Percentiles rank a stretch among this genome's conserved stretches.
Evolutionary conservation across 148 eudicot genomes (phyloP).

Genomic region (Drosera capensis): DNA sequence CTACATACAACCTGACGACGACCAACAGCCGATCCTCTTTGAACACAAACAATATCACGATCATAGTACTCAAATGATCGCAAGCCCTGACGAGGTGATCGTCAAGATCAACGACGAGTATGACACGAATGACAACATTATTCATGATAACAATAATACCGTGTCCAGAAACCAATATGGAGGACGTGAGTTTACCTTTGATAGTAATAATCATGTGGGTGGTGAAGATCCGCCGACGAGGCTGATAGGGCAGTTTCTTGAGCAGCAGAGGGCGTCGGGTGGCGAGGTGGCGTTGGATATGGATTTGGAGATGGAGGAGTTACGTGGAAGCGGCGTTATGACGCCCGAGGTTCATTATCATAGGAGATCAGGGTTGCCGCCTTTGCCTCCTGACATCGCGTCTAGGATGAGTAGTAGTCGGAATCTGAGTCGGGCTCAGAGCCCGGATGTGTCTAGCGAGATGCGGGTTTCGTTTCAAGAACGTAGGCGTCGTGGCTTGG

Average conservation of each 20-base stretch:
- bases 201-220: not conserved
- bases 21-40: slow-evolving; percentile 28
- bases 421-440: slow-evolving; percentile 12
- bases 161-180: slow-evolving; percentile 2
- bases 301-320: slow-evolving; percentile 31
- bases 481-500: slow-evolving; percentile 7
- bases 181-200: not conserved
- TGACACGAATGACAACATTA: not conserved
- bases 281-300: slow-evolving; percentile 21
- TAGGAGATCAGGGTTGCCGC: slow-evolving; percentile 14
- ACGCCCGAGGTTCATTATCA: too few species aligned
- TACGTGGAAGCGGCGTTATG: too few species aligned
- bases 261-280: slow-evolving; percentile 19
- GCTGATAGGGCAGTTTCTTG: slow-evolving; percentile 25
- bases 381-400: slow-evolving; percentile 14
- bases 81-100: slow-evolving; percentile 15
- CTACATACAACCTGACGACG: slow-evolving; percentile 9
- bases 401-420: slow-evolving; percentile 4
- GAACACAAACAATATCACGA: slow-evolving; percentile 8
- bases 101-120: slow-evolving; percentile 23
- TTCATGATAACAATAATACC: not conserved
- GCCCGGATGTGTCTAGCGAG: slow-evolving; percentile 20
- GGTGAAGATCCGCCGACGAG: slow-evolving; percentile 26
- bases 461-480: slow-evolving; percentile 21
- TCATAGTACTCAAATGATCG: not conserved